These are phyloP conservation scores for Coemansia sp. DNA, from an alignment of 192 early-diverging fungal species.

Conservation along the genomic window DNA sequence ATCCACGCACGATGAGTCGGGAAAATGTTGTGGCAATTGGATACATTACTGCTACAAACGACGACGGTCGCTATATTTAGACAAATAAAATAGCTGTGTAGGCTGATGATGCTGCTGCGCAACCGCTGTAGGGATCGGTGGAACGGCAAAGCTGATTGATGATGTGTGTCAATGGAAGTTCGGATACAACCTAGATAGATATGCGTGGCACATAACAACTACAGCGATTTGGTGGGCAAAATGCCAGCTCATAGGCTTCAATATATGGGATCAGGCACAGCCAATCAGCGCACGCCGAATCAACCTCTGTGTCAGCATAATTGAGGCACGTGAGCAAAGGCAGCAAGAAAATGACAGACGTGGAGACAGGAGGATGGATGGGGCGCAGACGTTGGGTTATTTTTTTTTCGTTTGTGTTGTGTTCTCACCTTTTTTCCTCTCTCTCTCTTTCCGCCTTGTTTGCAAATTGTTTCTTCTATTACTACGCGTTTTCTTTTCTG, in stretches of 20 bases:
- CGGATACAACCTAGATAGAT: no score
- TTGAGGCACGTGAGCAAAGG: background rate
- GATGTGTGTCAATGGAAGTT: no score
- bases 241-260: background rate
- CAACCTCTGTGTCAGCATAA: conserved; percentile 9
- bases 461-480: conserved; percentile 20
- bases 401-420: conserved; percentile 5
- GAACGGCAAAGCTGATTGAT: background rate
- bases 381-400: background rate
- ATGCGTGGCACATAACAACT: background rate
- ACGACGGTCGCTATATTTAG: no score
- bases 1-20: background rate
- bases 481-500: conserved; percentile 20
- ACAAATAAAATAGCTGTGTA: no score
- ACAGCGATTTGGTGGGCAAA: background rate
- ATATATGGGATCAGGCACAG: conserved; percentile 29
- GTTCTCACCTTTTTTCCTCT: background rate
- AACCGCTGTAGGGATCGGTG: background rate
- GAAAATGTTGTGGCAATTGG: background rate
- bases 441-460: conserved; percentile 5
- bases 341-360: background rate
- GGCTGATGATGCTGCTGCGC: background rate
- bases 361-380: background rate
- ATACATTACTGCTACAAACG: background rate
- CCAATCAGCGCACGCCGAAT: conserved; percentile 48